phyloP scores from a whole-genome alignment of 257 asterid genomes.

The Capsicum chinense region DNA sequence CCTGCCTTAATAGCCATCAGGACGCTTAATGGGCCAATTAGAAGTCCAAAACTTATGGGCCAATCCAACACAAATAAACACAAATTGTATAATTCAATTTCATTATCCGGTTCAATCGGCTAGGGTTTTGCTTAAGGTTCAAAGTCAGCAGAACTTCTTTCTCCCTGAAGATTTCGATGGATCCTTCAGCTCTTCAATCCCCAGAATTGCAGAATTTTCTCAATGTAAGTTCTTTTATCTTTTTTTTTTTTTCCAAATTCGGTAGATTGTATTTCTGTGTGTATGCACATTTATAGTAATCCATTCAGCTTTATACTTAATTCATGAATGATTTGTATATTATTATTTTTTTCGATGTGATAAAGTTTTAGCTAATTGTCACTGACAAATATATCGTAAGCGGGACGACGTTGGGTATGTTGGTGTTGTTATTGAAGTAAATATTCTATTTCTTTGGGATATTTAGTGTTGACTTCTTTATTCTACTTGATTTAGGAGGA shows the following conservation, averaged over 20 bases:
- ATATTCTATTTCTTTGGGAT: not conserved
- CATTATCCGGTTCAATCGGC: not conserved
- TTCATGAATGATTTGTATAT: not conserved
- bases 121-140: conserved; percentile 9
- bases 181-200: conserved; percentile 49
- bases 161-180: conserved; percentile 43
- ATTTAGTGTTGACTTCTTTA: not conserved
- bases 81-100: not conserved
- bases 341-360: not conserved
- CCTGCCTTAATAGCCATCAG: not conserved
- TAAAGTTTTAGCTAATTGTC: not conserved
- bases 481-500: not conserved
- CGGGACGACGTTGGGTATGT: no score
- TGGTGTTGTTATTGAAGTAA: no score
- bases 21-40: not conserved
- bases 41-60: not conserved
- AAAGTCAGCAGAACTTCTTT: not conserved
- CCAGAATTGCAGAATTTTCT: conserved; percentile 62
- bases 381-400: not conserved
- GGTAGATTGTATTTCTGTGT: not conserved
- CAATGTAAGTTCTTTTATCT: conserved; percentile 38
- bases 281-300: not conserved
- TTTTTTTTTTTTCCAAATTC: not conserved
- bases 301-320: not conserved
- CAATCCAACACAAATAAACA: not conserved